Conservation (phyloP, 805 yeast species). For the Ogataea chonburiensis region DNA sequence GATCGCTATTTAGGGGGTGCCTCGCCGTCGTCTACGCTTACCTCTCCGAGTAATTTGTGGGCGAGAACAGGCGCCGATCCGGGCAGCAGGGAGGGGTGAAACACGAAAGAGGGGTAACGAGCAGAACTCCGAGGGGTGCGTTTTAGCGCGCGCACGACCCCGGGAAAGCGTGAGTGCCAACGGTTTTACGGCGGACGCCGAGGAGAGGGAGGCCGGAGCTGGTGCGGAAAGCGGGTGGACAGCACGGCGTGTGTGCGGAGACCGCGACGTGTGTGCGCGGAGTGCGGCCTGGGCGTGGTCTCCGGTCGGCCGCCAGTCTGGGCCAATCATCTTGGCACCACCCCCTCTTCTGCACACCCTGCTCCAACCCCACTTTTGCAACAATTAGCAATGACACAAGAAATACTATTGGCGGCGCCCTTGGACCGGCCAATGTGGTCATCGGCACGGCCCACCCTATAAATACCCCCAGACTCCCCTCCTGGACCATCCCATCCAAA, state of each 20-base stretch:
- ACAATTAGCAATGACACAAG: slow-evolving; percentile 5
- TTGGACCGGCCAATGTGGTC: slow-evolving; percentile 5
- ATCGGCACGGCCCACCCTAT: slow-evolving; percentile 3
- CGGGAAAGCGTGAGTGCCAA: too few relatives aligned
- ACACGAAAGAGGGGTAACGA: slow-evolving; percentile 8
- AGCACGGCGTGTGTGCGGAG: too few relatives aligned
- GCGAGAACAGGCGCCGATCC: background rate
- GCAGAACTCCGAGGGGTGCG: slow-evolving; percentile 9
- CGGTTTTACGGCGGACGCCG: background rate
- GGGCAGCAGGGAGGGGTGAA: slow-evolving; percentile 3
- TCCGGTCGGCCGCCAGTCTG: too few relatives aligned
- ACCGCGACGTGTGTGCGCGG: too few relatives aligned
- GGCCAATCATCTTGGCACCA: background rate
- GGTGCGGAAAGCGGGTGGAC: too few relatives aligned
- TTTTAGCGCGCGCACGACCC: slow-evolving; percentile 6
- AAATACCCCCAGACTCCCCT: slow-evolving; percentile 3
- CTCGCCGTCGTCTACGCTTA: slow-evolving; percentile 3
- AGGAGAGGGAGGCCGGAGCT: too few relatives aligned
- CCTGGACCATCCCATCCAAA: too few relatives aligned
- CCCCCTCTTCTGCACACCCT: slow-evolving; percentile 19
- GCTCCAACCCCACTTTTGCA: slow-evolving; percentile 14
- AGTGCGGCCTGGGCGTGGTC: too few relatives aligned
- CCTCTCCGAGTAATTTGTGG: slow-evolving; percentile 3
- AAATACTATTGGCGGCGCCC: slow-evolving; percentile 6
- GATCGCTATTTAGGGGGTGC: slow-evolving; percentile 2